Conservation (phyloP, 2,329 filamentous ascomycete species). For the Fusarium poae region DNA sequence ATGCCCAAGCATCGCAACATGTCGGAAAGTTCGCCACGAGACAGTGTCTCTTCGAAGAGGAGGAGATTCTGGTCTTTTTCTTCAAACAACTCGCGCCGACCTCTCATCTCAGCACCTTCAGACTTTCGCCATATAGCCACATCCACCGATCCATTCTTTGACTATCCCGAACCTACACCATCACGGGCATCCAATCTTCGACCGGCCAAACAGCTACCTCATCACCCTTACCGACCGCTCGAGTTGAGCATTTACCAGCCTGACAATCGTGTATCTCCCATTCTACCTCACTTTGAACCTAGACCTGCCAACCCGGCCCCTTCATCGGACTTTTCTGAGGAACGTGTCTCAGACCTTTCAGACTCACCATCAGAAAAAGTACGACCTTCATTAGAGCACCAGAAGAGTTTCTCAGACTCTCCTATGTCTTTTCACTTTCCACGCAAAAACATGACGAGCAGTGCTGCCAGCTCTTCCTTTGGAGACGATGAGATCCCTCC, state of each 20-base stretch:
- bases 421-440: slow-evolving; percentile 68
- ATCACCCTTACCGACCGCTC: slow-evolving; percentile 64
- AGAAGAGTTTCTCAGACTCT: slow-evolving; percentile 62
- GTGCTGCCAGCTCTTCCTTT: slow-evolving; percentile 40
- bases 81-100: slow-evolving; percentile 61
- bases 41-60: slow-evolving; percentile 60
- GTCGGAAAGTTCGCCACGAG: slow-evolving; percentile 52
- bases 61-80: slow-evolving; percentile 61
- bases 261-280: slow-evolving; percentile 64
- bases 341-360: slow-evolving; percentile 50
- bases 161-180: slow-evolving; percentile 38
- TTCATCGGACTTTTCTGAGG: slow-evolving; percentile 54
- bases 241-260: slow-evolving; percentile 67
- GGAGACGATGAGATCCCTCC: slow-evolving; percentile 50
- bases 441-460: slow-evolving; percentile 56
- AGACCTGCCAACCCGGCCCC: slow-evolving; percentile 51
- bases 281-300: slow-evolving; percentile 65
- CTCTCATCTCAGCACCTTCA: slow-evolving; percentile 69
- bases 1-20: slow-evolving; percentile 40
- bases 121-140: slow-evolving; percentile 71
- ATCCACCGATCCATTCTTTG: slow-evolving; percentile 58
- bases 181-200: slow-evolving; percentile 43
- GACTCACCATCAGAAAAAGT: slow-evolving; percentile 46
- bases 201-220: slow-evolving; percentile 44
- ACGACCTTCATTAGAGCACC: slow-evolving; percentile 52